These are phyloP conservation scores for Colletotrichum sp. DNA, from an alignment of 2,329 filamentous ascomycete species.

Conservation along the genomic window DNA sequence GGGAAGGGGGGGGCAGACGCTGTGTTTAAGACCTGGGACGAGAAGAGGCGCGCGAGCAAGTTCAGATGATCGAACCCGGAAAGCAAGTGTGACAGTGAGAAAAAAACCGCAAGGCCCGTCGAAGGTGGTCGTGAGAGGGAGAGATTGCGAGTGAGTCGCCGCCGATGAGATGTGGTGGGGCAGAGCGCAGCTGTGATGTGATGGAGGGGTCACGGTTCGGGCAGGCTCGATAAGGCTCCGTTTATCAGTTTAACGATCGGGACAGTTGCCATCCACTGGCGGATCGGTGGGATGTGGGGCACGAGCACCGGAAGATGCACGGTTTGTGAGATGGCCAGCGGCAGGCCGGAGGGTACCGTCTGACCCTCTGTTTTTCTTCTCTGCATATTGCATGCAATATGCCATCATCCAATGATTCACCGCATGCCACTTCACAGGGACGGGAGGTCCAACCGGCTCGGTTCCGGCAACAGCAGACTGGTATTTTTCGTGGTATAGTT, in stretches of 20 bases:
- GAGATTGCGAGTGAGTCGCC: constrained; percentile 10
- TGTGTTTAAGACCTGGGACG: background rate
- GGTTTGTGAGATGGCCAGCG: background rate
- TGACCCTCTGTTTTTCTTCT: background rate
- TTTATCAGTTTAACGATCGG: background rate
- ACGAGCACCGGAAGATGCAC: background rate
- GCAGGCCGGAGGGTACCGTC: background rate
- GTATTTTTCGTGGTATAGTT: background rate
- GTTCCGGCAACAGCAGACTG: background rate
- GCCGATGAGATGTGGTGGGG: constrained; percentile 17
- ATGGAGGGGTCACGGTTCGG: constrained; percentile 19
- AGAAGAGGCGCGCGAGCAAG: background rate
- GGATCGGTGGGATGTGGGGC: background rate
- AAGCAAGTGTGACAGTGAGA: background rate
- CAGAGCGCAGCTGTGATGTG: background rate
- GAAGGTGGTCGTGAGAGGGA: background rate
- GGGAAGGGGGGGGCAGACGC: background rate
- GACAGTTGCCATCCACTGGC: background rate
- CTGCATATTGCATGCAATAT: background rate
- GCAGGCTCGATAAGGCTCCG: constrained; percentile 13
- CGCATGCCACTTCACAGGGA: background rate
- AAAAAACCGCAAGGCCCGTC: background rate
- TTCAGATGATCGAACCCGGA: background rate
- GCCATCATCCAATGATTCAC: background rate
- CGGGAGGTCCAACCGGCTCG: background rate